phyloP scores from a whole-genome alignment of 2,329 filamentous ascomycete species.

The Aspergillus sp. region DNA sequence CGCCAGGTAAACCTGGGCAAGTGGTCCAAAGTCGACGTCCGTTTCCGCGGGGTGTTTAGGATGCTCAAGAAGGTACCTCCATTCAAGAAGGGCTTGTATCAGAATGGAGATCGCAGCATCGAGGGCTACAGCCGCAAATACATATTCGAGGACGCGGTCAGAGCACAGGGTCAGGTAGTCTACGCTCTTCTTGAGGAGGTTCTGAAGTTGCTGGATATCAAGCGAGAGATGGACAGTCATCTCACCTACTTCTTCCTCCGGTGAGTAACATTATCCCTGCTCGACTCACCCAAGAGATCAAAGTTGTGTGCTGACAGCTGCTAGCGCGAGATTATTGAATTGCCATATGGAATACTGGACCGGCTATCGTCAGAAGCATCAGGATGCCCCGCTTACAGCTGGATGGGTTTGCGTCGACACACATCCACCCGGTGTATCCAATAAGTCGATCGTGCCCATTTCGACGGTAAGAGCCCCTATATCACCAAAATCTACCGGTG shows the following conservation, averaged over 20 bases:
- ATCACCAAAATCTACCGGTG: no score
- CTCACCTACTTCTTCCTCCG: conserved; percentile 16
- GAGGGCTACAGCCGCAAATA: not conserved
- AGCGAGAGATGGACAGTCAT: conserved; percentile 7
- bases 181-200: conserved; percentile 28
- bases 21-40: conserved; percentile 25
- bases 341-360: conserved; percentile 26
- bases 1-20: conserved; percentile 15
- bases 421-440: conserved; percentile 3
- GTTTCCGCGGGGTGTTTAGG: conserved; percentile 25
- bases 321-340: conserved; percentile 18
- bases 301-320: not conserved
- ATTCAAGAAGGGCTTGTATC: conserved; percentile 20
- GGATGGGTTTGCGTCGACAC: conserved; percentile 21
- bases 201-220: conserved; percentile 15
- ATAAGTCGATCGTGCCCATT: conserved; percentile 18
- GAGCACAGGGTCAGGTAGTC: conserved; percentile 21
- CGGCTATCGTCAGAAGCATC: conserved; percentile 22
- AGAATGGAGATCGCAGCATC: conserved; percentile 11
- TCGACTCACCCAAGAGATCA: no score
- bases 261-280: conserved; percentile 10
- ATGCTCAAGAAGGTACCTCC: conserved; percentile 22
- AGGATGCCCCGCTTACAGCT: conserved; percentile 20
- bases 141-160: conserved; percentile 9
- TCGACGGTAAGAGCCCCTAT: conserved; percentile 17